phyloP scores from a whole-genome alignment of 805 yeast genomes.

The Vanderwaltozyma tropicalis region DNA sequence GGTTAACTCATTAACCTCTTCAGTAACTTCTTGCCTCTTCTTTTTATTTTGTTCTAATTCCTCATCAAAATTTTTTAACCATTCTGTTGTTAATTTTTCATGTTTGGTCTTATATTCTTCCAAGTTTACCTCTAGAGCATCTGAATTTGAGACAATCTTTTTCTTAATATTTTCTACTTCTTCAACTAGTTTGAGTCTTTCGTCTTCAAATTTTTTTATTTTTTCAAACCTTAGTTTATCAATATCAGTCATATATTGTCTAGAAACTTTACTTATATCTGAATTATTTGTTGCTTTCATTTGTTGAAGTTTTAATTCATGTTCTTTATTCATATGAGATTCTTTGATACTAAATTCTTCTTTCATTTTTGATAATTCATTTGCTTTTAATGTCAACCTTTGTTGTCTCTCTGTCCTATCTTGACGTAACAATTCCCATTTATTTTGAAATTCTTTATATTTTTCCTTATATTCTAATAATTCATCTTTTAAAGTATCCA shows the following conservation, averaged over 20 bases:
- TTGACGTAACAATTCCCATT: constrained; percentile 21
- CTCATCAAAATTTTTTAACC: constrained; percentile 17
- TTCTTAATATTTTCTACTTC: constrained; percentile 13
- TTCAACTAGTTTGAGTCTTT: constrained; percentile 20
- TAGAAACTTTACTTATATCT: constrained; percentile 28
- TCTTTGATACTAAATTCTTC: constrained; percentile 22
- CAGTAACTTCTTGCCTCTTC: constrained; percentile 19
- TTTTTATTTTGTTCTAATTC: constrained; percentile 1
- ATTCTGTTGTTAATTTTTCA: constrained; percentile 12
- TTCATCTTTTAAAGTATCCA: constrained; percentile 20
- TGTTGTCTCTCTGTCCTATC: constrained; percentile 19
- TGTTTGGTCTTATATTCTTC: constrained; percentile 13
- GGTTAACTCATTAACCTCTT: constrained; percentile 21
- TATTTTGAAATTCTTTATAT: constrained; percentile 15
- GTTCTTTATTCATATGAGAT: constrained; percentile 20
- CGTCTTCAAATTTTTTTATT: constrained; percentile 25
- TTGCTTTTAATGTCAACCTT: constrained; percentile 24
- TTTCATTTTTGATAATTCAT: constrained; percentile 25
- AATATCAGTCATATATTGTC: constrained; percentile 30
- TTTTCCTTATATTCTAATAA: constrained; percentile 12
- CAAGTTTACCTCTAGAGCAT: constrained; percentile 7
- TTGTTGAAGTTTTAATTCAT: constrained; percentile 28
- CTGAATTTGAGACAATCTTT: constrained; percentile 15
- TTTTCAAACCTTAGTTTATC: constrained; percentile 33
- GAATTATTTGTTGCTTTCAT: constrained; percentile 31